Base-by-base conservation (phyloP, 2,329 filamentous ascomycete genomes). In the Aspergillus pseudoterreus region DNA sequence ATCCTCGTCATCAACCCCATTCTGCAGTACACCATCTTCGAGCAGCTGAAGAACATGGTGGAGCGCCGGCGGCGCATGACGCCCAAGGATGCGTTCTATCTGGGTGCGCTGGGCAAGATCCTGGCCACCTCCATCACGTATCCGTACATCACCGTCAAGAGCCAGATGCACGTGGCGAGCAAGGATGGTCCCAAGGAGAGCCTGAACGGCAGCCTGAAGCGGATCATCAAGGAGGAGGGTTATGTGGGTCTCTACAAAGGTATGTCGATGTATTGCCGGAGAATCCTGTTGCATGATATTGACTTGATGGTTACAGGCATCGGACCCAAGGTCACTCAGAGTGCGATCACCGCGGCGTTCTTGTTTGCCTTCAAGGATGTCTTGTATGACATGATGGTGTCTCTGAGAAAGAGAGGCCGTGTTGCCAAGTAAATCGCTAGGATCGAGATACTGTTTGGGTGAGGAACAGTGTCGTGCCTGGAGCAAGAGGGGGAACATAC, bases 91-190 rank as follows among this genome's bases (percentile, higher is more conserved):
- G 91, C 90, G 45, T 99, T 99, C 72, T 83, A 94, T 67, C 80
- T 99, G 2, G 94, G 94, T 56, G 94, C 94, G 1, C 69, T 97
- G 30, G 92, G 94, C 72, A 99, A 99, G 81, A 80, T 99, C 57
- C 85, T 96, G 55, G 94, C 94, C 21, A 99, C 94, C 2, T 85
- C 81, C 55, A 88, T 97, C 65, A 99, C 94, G 5, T 99, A 99
- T 72, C 94, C 94, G 10, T 99, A 99, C 71, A 97, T 99, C 71
- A 99, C 94, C 4, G 88, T 99, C 65, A 99, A 99, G 85, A 95
- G 91, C 74, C 84, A 90, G 69, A 96, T 96, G 84, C 94, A 99
- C 71, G 90, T 99, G 55, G 90, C 92, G 24, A 85, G 82, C 56
- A 84, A 84, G 64, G 85, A 84, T 56, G 82, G 82, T n/a, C 85